phyloP scores from a whole-genome alignment of 1,139 yeast species.

The Saccharomyces hybrid region DNA sequence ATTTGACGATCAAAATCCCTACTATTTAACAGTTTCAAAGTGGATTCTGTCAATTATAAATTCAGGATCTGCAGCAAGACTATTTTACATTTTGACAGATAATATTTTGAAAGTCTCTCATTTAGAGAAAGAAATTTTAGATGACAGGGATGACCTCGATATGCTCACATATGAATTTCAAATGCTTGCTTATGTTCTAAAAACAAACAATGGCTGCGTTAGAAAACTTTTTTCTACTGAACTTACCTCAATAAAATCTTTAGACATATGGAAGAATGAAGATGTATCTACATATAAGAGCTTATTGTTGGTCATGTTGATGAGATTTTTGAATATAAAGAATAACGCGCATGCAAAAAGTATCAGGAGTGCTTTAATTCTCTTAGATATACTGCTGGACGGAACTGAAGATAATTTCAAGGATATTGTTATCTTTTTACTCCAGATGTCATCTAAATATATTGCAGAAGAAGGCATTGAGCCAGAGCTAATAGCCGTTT shows the following conservation, averaged over 20 bases:
- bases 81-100: conserved; percentile 43
- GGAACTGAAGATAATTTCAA: conserved; percentile 51
- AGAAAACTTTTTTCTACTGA: conserved; percentile 47
- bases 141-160: conserved; percentile 47
- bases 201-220: conserved; percentile 38
- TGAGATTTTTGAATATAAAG: conserved; percentile 37
- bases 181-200: conserved; percentile 45
- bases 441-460: conserved; percentile 30
- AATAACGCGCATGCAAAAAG: conserved; percentile 30
- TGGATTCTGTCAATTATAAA: conserved; percentile 50
- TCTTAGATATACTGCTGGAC: conserved; percentile 42
- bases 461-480: conserved; percentile 22
- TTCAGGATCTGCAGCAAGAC: conserved; percentile 50
- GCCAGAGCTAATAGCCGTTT: conserved; percentile 29
- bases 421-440: conserved; percentile 33
- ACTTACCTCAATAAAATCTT: conserved; percentile 42
- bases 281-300: conserved; percentile 58
- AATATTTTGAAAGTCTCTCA: conserved; percentile 25
- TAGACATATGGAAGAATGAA: conserved; percentile 34
- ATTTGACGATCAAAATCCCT: conserved; percentile 36
- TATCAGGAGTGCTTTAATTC: conserved; percentile 35
- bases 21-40: conserved; percentile 42
- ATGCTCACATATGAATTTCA: conserved; percentile 51
- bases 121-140: conserved; percentile 17
- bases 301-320: conserved; percentile 42